A percentile compares a stretch with the other conserved stretches of the same genome.
phyloP scores from a whole-genome alignment of 108 stramenopile genomes.

The Cyclotella sp. region DNA sequence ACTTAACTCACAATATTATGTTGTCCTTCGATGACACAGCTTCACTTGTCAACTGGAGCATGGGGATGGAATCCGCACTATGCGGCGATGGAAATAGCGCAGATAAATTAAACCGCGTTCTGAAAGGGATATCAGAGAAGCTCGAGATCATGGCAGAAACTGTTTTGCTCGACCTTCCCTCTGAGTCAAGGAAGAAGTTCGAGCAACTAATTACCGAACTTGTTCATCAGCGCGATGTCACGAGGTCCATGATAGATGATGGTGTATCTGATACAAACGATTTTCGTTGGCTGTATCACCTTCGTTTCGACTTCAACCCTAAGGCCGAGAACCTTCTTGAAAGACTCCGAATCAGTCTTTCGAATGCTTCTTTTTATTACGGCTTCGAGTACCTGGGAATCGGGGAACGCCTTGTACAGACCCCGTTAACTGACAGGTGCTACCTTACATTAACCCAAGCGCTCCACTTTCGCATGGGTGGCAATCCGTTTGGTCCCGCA shows the following conservation, averaged over 20 bases:
- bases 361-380: slow-evolving; percentile 95
- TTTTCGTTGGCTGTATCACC: slow-evolving; percentile 93
- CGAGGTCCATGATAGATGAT: slow-evolving; percentile 79
- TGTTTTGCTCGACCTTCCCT: slow-evolving; percentile 86
- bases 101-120: slow-evolving; percentile 49
- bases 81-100: slow-evolving; percentile 48
- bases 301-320: slow-evolving; percentile 91
- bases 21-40: slow-evolving; percentile 55
- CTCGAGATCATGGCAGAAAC: slow-evolving; percentile 93
- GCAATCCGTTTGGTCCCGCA: slow-evolving; percentile 98
- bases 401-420: slow-evolving; percentile 98
- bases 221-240: slow-evolving; percentile 97
- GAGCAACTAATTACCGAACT: slow-evolving; percentile 99
- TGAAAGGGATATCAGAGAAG: slow-evolving; percentile 67
- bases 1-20: neutral
- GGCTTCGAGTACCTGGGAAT: slow-evolving; percentile 99
- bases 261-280: slow-evolving; percentile 71
- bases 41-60: slow-evolving; percentile 91
- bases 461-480: slow-evolving; percentile 95
- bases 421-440: slow-evolving; percentile 97
- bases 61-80: slow-evolving; percentile 86
- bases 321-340: slow-evolving; percentile 71
- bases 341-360: slow-evolving; percentile 86
- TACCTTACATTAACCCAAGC: slow-evolving; percentile 98
- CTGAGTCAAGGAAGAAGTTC: slow-evolving; percentile 92